phyloP scores from a whole-genome alignment of 306 rosid genomes.

The Pterocarpus macrocarpus region DNA sequence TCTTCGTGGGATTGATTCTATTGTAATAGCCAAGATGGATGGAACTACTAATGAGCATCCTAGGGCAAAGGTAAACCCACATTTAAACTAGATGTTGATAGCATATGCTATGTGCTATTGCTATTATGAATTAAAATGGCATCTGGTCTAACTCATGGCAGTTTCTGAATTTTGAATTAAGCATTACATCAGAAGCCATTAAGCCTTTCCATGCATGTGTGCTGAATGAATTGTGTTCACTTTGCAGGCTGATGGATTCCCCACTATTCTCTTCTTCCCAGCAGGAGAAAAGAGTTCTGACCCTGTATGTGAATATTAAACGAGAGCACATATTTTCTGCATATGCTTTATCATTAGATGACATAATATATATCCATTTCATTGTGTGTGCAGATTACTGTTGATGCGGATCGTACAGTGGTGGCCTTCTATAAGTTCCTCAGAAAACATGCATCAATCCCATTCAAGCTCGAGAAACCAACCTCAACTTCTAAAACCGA shows the following conservation, averaged over 20 bases:
- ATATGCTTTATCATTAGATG: not conserved
- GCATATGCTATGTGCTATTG: constrained; percentile 46
- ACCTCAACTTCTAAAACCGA: constrained; percentile 56
- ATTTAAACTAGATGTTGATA: constrained; percentile 29
- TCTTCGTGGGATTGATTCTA: constrained; percentile 81
- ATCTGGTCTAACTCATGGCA: constrained; percentile 25
- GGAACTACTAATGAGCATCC: constrained; percentile 99
- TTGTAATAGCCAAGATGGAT: constrained; percentile 98
- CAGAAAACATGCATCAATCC: constrained; percentile 87
- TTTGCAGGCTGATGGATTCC: constrained; percentile 61
- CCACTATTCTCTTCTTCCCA: constrained; percentile 61
- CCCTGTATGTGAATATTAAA: constrained; percentile 51
- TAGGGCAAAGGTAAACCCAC: constrained; percentile 80
- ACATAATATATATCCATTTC: constrained; percentile 40
- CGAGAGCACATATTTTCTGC: not conserved
- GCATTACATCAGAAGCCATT: constrained; percentile 15
- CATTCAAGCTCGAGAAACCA: constrained; percentile 88
- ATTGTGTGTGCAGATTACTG: constrained; percentile 68
- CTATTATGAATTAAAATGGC: constrained; percentile 33
- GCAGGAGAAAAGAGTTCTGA: constrained; percentile 58
- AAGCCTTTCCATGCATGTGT: constrained; percentile 31
- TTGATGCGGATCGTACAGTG: constrained; percentile 83
- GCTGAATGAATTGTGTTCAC: constrained; percentile 19
- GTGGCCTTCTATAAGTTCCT: constrained; percentile 85
- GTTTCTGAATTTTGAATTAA: constrained; percentile 21